Conservation (phyloP, 352 stramenopile species). For the Phytophthora palmivora region DNA sequence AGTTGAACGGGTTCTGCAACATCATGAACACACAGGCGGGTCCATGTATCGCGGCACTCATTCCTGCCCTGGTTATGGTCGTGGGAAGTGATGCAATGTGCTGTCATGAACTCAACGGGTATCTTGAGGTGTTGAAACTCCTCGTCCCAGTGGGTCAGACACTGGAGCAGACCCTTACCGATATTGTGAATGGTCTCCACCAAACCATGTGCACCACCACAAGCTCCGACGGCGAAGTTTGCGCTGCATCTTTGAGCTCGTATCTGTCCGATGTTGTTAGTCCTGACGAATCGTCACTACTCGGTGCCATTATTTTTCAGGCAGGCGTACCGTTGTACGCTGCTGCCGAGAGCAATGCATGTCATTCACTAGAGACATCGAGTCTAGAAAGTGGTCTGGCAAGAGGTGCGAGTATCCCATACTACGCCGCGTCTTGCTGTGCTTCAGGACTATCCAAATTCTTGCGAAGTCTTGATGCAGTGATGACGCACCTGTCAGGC, state of each 20-base stretch:
- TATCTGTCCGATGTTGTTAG: constrained; percentile 40
- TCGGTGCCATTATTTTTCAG: constrained; percentile 49
- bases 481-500: constrained; percentile 49
- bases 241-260: constrained; percentile 43
- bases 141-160: constrained; percentile 51
- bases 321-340: constrained; percentile 52
- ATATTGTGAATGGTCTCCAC: constrained; percentile 59
- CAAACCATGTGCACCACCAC: constrained; percentile 51
- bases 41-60: constrained; percentile 49
- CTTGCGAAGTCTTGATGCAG: constrained; percentile 48
- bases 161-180: constrained; percentile 45
- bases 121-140: constrained; percentile 52
- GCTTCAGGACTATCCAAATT: constrained; percentile 40
- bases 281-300: constrained; percentile 39
- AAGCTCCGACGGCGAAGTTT: constrained; percentile 46
- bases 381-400: constrained; percentile 45
- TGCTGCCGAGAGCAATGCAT: constrained; percentile 40
- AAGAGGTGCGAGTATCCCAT: constrained; percentile 31
- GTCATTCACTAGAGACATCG: constrained; percentile 40
- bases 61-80: constrained; percentile 48
- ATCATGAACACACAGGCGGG: constrained; percentile 57
- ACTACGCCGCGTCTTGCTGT: constrained; percentile 57
- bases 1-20: constrained; percentile 51
- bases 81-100: constrained; percentile 50
- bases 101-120: constrained; percentile 51